Base-by-base conservation (phyloP, 2,329 filamentous ascomycete species). In the Pseudopyrenochaeta lycopersici region DNA sequence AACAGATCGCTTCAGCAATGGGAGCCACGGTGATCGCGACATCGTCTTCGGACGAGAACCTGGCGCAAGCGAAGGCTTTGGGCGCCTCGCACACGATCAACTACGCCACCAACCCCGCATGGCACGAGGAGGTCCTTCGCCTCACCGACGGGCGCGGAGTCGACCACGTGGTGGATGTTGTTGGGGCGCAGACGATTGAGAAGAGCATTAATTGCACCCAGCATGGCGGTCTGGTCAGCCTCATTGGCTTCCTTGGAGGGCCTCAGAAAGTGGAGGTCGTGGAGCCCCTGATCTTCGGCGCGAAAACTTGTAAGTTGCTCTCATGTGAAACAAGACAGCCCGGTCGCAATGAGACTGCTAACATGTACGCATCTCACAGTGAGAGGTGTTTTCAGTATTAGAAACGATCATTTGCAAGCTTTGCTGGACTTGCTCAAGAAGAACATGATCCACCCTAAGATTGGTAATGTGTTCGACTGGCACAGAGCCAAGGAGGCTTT, bases 1-100 rank as follows among this genome's bases (percentile, higher is more conserved):
- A n/a, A n/a, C n/a, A 62, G 46, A 47, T 70, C n/a, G 64, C 66
- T 7, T 65, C 66, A 0, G 62, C 60, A 4, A 62, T 70, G 15
- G 55, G 29, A 2, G 62, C 88, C 1, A 84, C 88, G 27, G 81
- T 86, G 0, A 80, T 52, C 83, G 82, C 66, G 71, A 88, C 85
- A 0, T 87, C 85, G 0, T 85, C 81, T 0, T 82, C 81, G 0
- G 76, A 82, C 9, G 70, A 73, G 1, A 88, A 87, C 64, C 78
- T 79, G 0, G 70, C 40, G 58, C 79, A 43, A 44, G 81, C 4
- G 75, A 81, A 80, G 12, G 31, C 31, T 33, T n/a, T 33, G 12
- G 31, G 31, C 12, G 31, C 31, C 23, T 46, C 56, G 1, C 52
- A 54, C 20, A 74, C 82, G 5, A 77, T 89, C 67, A 88, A 89